phyloP scores from a whole-genome alignment of 2,329 filamentous ascomycete genomes.

The Cryphonectria nitschkei region DNA sequence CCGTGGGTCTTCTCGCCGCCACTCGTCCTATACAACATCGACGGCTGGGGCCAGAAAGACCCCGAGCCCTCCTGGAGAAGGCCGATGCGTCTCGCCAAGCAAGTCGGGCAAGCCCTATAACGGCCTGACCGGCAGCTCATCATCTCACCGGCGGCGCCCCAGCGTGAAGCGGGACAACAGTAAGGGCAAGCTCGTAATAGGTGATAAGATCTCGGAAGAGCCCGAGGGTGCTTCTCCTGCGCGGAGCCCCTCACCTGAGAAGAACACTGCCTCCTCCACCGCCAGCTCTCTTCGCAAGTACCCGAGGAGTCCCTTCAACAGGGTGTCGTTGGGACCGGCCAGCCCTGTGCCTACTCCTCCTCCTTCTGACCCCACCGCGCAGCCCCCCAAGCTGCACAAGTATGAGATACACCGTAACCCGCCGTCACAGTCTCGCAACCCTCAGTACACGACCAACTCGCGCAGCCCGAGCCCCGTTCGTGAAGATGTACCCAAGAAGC shows the following conservation, averaged over 20 bases:
- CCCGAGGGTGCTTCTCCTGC: slow-evolving; percentile 56
- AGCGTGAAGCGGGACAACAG: slow-evolving; percentile 72
- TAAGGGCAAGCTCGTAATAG: slow-evolving; percentile 71
- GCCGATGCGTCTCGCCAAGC: slow-evolving; percentile 38
- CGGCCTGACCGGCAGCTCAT: slow-evolving; percentile 42
- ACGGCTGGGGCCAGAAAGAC: slow-evolving; percentile 25
- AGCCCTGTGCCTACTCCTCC: slow-evolving; percentile 37
- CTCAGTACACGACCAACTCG: slow-evolving; percentile 74
- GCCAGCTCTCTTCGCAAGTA: slow-evolving; percentile 59
- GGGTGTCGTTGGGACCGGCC: slow-evolving; percentile 58
- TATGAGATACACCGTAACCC: slow-evolving; percentile 80
- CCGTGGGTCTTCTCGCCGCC: slow-evolving; percentile 40
- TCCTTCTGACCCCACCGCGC: slow-evolving; percentile 41
- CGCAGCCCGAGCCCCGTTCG: slow-evolving; percentile 40
- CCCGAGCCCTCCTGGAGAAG: slow-evolving; percentile 34
- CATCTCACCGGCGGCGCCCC: slow-evolving; percentile 59
- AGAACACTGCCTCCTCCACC: slow-evolving; percentile 30
- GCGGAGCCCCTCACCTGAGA: slow-evolving; percentile 31
- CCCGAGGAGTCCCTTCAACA: slow-evolving; percentile 66
- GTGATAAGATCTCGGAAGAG: slow-evolving; percentile 89
- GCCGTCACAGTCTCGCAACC: slow-evolving; percentile 80
- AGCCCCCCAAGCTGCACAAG: slow-evolving; percentile 47
- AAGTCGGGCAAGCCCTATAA: slow-evolving; percentile 46
- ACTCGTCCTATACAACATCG: slow-evolving; percentile 30
- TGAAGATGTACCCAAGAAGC: slow-evolving; percentile 63